Evolutionary conservation across 1,284 basidiomycete species (phyloP).

Genomic region (Pseudozyma thailandica): DNA sequence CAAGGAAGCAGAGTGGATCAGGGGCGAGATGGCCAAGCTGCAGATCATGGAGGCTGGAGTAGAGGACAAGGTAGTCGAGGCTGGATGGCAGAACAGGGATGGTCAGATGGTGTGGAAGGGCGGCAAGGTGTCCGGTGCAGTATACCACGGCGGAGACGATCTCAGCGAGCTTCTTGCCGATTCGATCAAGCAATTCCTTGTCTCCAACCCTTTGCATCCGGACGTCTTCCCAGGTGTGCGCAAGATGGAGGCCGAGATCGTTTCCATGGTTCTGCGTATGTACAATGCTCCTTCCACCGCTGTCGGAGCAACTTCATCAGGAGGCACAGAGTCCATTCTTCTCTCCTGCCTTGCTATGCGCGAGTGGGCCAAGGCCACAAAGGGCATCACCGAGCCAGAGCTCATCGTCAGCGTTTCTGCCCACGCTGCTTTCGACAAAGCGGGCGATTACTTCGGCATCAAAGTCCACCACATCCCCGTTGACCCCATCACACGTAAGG

Average conservation of each 20-base stretch:
- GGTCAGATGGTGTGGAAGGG: constrained; percentile 61
- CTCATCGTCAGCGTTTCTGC: constrained; percentile 89
- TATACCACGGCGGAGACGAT: constrained; percentile 68
- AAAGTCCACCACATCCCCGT: constrained; percentile 90
- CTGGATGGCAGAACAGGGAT: constrained; percentile 44
- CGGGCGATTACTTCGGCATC: constrained; percentile 87
- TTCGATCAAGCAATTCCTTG: constrained; percentile 58
- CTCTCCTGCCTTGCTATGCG: constrained; percentile 94
- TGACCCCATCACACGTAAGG: constrained; percentile 82
- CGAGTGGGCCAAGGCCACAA: constrained; percentile 86
- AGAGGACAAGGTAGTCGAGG: constrained; percentile 27
- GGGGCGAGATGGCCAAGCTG: constrained; percentile 52
- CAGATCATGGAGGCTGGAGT: constrained; percentile 57
- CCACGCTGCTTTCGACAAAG: constrained; percentile 96
- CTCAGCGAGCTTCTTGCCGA: constrained; percentile 57
- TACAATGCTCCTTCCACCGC: constrained; percentile 84
- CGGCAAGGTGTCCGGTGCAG: constrained; percentile 66
- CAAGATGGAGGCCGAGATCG: constrained; percentile 97
- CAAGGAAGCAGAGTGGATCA: constrained; percentile 56
- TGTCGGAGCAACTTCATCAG: constrained; percentile 86
- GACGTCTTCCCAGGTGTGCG: constrained; percentile 93
- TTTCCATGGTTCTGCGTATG: constrained; percentile 84
- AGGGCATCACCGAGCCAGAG: constrained; percentile 90
- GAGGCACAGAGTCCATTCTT: constrained; percentile 94
- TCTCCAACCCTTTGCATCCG: constrained; percentile 90